phyloP scores from a whole-genome alignment of 768 basidiomycete species.

The Hygrophoropsis aurantiaca region DNA sequence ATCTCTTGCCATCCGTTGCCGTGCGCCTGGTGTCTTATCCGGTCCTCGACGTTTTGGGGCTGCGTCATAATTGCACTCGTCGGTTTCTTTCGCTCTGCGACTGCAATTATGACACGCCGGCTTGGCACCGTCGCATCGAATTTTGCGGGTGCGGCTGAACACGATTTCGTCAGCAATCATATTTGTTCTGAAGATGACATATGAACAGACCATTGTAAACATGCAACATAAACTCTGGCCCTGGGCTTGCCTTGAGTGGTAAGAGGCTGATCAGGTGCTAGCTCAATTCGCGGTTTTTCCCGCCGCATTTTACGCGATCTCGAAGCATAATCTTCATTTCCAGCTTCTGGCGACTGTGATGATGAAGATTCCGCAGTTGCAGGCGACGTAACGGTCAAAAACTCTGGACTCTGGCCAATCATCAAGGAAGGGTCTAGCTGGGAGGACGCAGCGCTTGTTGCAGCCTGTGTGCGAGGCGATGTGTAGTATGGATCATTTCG shows the following conservation, averaged over 20 bases:
- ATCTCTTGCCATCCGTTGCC: slow-evolving; percentile 58
- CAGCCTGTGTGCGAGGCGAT: neutral
- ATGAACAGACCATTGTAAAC: slow-evolving; percentile 64
- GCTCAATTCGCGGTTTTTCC: slow-evolving; percentile 60
- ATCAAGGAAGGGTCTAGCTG: slow-evolving; percentile 10
- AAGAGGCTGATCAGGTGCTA: slow-evolving; percentile 75
- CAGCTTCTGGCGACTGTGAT: neutral
- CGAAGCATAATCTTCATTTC: neutral
- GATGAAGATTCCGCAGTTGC: slow-evolving; percentile 7
- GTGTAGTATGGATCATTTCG: slow-evolving; percentile 3
- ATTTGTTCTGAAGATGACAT: neutral
- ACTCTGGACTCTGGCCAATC: neutral
- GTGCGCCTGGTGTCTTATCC: slow-evolving; percentile 76
- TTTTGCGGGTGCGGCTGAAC: slow-evolving; percentile 70
- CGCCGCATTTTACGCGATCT: slow-evolving; percentile 42
- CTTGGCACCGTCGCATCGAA: slow-evolving; percentile 80
- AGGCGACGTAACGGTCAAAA: neutral
- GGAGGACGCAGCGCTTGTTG: slow-evolving; percentile 2
- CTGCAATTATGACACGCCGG: slow-evolving; percentile 75
- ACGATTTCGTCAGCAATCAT: slow-evolving; percentile 6
- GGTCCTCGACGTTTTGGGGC: slow-evolving; percentile 79
- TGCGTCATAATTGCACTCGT: slow-evolving; percentile 65
- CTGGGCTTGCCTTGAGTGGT: slow-evolving; percentile 81
- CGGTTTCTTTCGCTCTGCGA: slow-evolving; percentile 44
- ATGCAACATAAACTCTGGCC: slow-evolving; percentile 76